These are phyloP conservation scores for Poa pratensis DNA, from an alignment of 176 grass and related monocot species.

Conservation along the genomic window DNA sequence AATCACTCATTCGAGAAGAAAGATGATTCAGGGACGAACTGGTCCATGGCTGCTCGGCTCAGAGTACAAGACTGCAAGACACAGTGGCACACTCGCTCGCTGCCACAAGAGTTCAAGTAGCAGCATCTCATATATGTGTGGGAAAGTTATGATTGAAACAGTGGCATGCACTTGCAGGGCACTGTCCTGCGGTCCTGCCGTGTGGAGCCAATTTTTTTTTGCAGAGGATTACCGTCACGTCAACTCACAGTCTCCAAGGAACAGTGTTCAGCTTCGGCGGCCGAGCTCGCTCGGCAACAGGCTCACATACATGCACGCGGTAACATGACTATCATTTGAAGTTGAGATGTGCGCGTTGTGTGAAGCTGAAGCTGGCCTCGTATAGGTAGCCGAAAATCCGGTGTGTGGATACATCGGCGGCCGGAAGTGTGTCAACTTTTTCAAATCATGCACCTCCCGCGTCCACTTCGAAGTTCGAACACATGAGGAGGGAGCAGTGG, in stretches of 20 bases:
- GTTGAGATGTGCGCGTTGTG: too few species aligned
- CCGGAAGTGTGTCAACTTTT: too few species aligned
- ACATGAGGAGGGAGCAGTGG: too few species aligned
- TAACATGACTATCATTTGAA: too few species aligned
- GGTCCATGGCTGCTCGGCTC: conserved; percentile 54
- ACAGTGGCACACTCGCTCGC: neutral
- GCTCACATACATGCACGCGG: too few species aligned
- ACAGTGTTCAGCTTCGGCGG: neutral
- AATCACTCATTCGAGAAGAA: neutral
- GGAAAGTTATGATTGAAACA: too few species aligned
- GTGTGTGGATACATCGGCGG: too few species aligned
- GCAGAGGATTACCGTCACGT: conserved; percentile 32
- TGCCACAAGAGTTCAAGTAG: neutral
- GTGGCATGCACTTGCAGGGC: neutral
- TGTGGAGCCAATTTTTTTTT: conserved; percentile 20
- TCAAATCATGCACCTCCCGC: too few species aligned
- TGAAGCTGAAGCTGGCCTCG: too few species aligned
- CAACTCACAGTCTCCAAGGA: conserved; percentile 19
- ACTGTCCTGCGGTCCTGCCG: neutral
- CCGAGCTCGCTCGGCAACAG: neutral
- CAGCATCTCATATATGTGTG: too few species aligned
- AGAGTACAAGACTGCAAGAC: neutral
- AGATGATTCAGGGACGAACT: conserved; percentile 51
- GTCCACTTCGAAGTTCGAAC: too few species aligned
- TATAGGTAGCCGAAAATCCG: too few species aligned